Evolutionary conservation across 1,139 yeast genomes (phyloP), one percentile per base, ranked within the genome.

Genomic region (Lodderomyces metapsilosis): DNA sequence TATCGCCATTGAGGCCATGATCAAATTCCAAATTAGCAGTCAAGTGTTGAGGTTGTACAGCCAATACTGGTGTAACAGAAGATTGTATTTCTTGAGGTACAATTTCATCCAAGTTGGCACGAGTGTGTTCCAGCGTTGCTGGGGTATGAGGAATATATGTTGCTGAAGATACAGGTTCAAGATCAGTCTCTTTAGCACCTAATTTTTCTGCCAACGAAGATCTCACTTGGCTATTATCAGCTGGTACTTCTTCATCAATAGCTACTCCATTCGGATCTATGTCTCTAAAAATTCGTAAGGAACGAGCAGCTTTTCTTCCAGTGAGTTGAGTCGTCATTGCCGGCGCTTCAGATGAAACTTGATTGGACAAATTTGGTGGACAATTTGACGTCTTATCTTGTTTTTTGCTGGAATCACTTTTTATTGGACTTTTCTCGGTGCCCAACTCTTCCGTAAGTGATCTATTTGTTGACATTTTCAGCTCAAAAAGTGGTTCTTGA

Each of bases 271-370:
- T 39, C 9, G 47, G 49, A 33, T 47, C 40, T 24, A 38, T 37
- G 25, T 36, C 34, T 27, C 67, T 56, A 44, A 68, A 68, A 32
- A 67, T 56, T 34, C 71, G 53, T 31, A 68, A 57, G 9, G 71
- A 64, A 36, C 70, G 51, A 16, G 74, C 73, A 1, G 73, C 74
- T 46, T 68, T 68, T 43, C 74, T 53, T 6, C 73, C 72, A 3
- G 50, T 42, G 11, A 45, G 40, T 18, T 36, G 34, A 31, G 22
- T 45, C 16, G 42, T 18, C 5, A 39, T 24, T 15, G 18, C 11
- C 3, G 32, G 18, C 8, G 32, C 11, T 15, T 28, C 32, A 28
- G 16, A 15, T 15, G 32, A n/a, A n/a, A n/a, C n/a, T n/a, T n/a
- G n/a, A n/a, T n/a, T n/a, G n/a, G n/a, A n/a, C n/a, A n/a, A n/a